A percentile compares a stretch with the other conserved stretches of the same genome.
Conservation (phyloP, 2,329 filamentous ascomycete species). For the Fusarium longipes region DNA sequence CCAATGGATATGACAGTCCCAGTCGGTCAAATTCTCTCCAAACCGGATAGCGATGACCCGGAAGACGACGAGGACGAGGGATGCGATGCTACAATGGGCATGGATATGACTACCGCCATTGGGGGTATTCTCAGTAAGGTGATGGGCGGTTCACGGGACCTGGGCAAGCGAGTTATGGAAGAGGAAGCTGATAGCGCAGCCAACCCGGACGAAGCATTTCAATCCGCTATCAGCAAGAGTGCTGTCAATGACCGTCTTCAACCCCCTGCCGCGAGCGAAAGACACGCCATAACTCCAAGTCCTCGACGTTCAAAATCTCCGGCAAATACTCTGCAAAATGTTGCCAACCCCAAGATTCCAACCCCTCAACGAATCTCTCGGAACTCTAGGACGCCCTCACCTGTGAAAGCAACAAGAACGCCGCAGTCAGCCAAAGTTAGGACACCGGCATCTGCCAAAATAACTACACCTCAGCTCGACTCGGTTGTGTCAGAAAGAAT, state of each 20-base stretch:
- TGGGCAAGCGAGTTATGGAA: conserved; percentile 69
- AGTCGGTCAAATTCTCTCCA: conserved; percentile 64
- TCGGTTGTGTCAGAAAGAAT: conserved; percentile 26
- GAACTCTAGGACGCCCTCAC: conserved; percentile 44
- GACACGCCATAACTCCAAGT: conserved; percentile 57
- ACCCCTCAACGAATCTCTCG: conserved; percentile 51
- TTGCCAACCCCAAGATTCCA: conserved; percentile 54
- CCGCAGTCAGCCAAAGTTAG: conserved; percentile 38
- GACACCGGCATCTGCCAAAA: conserved; percentile 45
- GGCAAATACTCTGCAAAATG: conserved; percentile 62
- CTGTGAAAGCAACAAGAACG: conserved; percentile 37
- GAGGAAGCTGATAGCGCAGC: conserved; percentile 65
- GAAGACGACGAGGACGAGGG: conserved; percentile 47
- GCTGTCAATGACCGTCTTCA: conserved; percentile 33
- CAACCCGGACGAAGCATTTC: conserved; percentile 54
- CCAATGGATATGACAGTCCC: conserved; percentile 69
- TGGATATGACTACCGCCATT: conserved; percentile 75
- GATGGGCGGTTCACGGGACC: conserved; percentile 48
- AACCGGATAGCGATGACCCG: conserved; percentile 50
- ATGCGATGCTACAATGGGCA: conserved; percentile 58
- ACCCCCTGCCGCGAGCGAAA: conserved; percentile 49
- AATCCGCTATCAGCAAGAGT: conserved; percentile 41
- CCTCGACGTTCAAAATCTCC: conserved; percentile 66
- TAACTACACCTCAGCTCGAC: conserved; percentile 36
- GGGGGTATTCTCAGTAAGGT: conserved; percentile 67